Percentiles rank a stretch among this genome's conserved stretches.
Evolutionary conservation across 495 filamentous ascomycete species (phyloP).

Genomic region (Chaetomium cochliodes): DNA sequence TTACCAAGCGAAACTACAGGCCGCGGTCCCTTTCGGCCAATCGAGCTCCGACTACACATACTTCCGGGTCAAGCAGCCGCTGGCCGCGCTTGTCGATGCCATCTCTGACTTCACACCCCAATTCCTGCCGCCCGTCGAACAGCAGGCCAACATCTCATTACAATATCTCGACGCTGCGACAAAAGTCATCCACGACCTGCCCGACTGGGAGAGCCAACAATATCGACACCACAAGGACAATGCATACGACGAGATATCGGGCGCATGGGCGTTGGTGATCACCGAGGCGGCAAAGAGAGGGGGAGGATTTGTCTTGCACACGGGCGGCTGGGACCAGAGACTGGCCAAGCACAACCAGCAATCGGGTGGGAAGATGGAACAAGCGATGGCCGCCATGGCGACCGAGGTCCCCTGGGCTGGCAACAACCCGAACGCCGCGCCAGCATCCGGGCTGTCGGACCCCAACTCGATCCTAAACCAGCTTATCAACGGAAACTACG

Average conservation of each 20-base stretch:
- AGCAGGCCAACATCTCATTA: conserved; percentile 73
- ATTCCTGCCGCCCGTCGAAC: conserved; percentile 88
- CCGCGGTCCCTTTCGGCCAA: conserved; percentile 85
- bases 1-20: conserved; percentile 73
- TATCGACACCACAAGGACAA: conserved; percentile 90
- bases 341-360: conserved; percentile 84
- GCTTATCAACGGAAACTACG: conserved; percentile 74
- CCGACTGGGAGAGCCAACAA: conserved; percentile 78
- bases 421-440: conserved; percentile 39
- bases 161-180: conserved; percentile 87
- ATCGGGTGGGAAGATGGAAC: conserved; percentile 77
- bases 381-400: conserved; percentile 75
- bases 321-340: conserved; percentile 90
- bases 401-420: conserved; percentile 75
- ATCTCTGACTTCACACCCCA: conserved; percentile 91
- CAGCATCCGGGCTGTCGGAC: conserved; percentile 50
- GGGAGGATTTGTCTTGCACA: conserved; percentile 86
- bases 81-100: conserved; percentile 80
- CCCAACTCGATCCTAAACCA: conserved; percentile 72
- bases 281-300: conserved; percentile 87
- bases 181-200: conserved; percentile 81
- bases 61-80: conserved; percentile 81
- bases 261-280: conserved; percentile 90
- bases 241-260: conserved; percentile 92
- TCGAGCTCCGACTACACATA: conserved; percentile 89